phyloP scores from a whole-genome alignment of 2,329 filamentous ascomycete species.

The Lachnellula subtilissima region DNA sequence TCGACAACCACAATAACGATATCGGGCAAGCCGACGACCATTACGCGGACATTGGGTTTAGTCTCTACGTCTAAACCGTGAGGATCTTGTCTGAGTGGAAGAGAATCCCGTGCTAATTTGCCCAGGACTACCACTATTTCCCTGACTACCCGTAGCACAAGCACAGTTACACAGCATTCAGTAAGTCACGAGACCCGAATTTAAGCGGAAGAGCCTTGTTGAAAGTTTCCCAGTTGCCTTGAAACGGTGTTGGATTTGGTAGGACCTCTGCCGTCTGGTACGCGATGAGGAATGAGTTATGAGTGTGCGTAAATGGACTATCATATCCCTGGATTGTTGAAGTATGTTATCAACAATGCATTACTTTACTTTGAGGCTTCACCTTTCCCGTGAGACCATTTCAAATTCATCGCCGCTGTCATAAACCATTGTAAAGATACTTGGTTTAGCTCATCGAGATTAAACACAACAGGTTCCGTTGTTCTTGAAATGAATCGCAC shows the following conservation, averaged over 20 bases:
- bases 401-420: no score
- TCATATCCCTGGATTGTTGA: no score
- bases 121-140: not conserved
- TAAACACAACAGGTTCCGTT: no score
- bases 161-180: not conserved
- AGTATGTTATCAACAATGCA: no score
- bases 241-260: not conserved
- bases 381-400: no score
- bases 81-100: not conserved
- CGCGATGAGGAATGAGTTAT: not conserved
- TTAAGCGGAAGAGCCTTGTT: not conserved
- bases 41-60: constrained; percentile 3
- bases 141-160: not conserved
- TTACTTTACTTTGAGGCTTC: no score
- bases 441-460: no score
- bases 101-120: not conserved
- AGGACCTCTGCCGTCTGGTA: not conserved
- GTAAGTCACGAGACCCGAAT: not conserved
- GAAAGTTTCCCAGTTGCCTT: not conserved
- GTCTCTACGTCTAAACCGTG: not conserved
- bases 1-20: constrained; percentile 1
- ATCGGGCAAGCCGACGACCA: not conserved
- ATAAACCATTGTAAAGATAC: no score
- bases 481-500: no score
- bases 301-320: not conserved